These are phyloP conservation scores for Phytophthora sansomeana DNA, from an alignment of 352 stramenopile genomes.

Conservation along the genomic window DNA sequence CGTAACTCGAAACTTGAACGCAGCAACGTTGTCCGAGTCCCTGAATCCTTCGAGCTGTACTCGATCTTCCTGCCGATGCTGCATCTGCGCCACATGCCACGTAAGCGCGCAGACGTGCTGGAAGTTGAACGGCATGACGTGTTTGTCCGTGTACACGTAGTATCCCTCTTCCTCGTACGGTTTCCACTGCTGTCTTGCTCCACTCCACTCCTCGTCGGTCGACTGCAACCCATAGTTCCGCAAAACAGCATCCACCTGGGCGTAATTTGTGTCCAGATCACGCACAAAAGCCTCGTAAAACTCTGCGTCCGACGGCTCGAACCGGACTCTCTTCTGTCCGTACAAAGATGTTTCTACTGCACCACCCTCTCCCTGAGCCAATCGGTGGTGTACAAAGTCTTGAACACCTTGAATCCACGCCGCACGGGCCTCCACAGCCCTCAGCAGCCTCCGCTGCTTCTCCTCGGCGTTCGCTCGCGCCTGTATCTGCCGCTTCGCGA, in stretches of 20 bases:
- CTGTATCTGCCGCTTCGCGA: conserved; percentile 28
- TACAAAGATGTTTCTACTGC: background rate
- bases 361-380: background rate
- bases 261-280: conserved; percentile 8
- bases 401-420: conserved; percentile 23
- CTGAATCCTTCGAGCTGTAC: conserved; percentile 14
- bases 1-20: conserved; percentile 25
- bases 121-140: conserved; percentile 14
- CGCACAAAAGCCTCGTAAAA: conserved; percentile 14
- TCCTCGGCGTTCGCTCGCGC: conserved; percentile 19
- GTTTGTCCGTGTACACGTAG: conserved; percentile 19
- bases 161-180: conserved; percentile 17
- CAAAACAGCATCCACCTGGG: conserved; percentile 23
- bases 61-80: conserved; percentile 27
- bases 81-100: conserved; percentile 20
- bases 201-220: conserved; percentile 8
- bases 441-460: conserved; percentile 14
- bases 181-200: conserved; percentile 18
- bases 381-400: background rate
- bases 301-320: conserved; percentile 24
- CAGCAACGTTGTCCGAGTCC: conserved; percentile 14
- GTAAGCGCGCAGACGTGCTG: conserved; percentile 1
- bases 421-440: conserved; percentile 10
- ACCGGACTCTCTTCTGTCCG: conserved; percentile 21
- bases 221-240: conserved; percentile 13